phyloP scores from a whole-genome alignment of 345 rosid genomes.

The Hibiscus trionum region DNA sequence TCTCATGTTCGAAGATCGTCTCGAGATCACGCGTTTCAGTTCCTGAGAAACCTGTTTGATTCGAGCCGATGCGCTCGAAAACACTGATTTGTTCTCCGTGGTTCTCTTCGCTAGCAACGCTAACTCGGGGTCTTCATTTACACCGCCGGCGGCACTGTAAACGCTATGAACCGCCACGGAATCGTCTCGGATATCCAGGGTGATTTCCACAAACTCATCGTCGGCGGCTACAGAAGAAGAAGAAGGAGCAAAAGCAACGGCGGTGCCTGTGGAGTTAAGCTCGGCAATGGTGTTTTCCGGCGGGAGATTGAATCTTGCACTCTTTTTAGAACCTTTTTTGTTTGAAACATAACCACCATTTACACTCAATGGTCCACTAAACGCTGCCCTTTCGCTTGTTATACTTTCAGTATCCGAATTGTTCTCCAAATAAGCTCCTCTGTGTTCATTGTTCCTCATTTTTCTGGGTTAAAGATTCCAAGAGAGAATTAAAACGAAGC shows the following conservation, averaged over 20 bases:
- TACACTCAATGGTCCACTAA: slow-evolving; percentile 50
- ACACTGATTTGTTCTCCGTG: slow-evolving; percentile 51
- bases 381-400: slow-evolving; percentile 49
- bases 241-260: neutral
- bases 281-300: slow-evolving; percentile 14
- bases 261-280: slow-evolving; percentile 12
- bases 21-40: slow-evolving; percentile 56
- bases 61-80: slow-evolving; percentile 54
- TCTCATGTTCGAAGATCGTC: slow-evolving; percentile 30
- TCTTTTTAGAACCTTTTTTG: slow-evolving; percentile 46
- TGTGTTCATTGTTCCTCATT: slow-evolving; percentile 32
- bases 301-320: slow-evolving; percentile 71
- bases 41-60: slow-evolving; percentile 75
- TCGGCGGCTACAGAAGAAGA: slow-evolving; percentile 14
- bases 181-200: slow-evolving; percentile 70
- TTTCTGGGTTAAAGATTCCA: slow-evolving; percentile 10
- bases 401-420: slow-evolving; percentile 67
- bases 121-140: slow-evolving; percentile 60
- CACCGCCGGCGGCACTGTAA: slow-evolving; percentile 38
- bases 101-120: slow-evolving; percentile 59
- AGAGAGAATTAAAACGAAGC: slow-evolving; percentile 18
- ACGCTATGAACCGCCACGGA: slow-evolving; percentile 89
- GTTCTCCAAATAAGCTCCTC: slow-evolving; percentile 42
- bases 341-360: neutral
- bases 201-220: slow-evolving; percentile 61